Evolutionary conservation across 2,329 filamentous ascomycete genomes (phyloP), one percentile per base, ranked within the genome.

Genomic region (Botryotinia globosa): DNA sequence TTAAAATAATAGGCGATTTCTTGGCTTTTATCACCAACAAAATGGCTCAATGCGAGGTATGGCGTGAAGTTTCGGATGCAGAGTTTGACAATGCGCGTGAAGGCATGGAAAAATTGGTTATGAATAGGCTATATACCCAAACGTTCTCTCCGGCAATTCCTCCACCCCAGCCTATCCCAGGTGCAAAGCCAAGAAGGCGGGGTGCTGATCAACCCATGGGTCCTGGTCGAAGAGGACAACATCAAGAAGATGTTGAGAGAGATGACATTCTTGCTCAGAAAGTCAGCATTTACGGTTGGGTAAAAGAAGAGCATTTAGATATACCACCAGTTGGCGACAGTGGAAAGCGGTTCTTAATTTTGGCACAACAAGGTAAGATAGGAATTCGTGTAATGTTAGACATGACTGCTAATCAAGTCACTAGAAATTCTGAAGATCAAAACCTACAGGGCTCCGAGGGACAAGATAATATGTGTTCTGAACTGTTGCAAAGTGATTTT

Each of bases 401-500:
- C 42, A n/a, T 45, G 7, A 22, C 42, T 48, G 51, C 66, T 66
- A 64, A 85, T 79, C 42, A 37, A 74, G 22, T 63, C 45, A n/a
- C 29, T 80, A 94, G 96, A 99, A 82, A 85, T 99, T 22, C 84
- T 97, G 54, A 99, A 99, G 82, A 98, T 99, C 80, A 97, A 95
- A 80, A 96, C 93, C 14, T 99, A 99, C 80, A 90, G 97, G 77
- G 96, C 96, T n/a, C 96, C 96, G 6, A 87, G 96, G 78, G 96
- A 99, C 85, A 99, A 99, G 83, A 96, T 99, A 72, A 98, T 99
- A 67, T 99, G 96, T 82, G 94, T 98, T 63, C 84, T 99, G 72
- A 99, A 99, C 83, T 98, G 94, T 84, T 99, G 96, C 88, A 99
- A 99, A 83, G 97, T 99, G 75, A 98, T 99, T 75, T 98, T 99